phyloP scores from a whole-genome alignment of 2,329 filamentous ascomycete genomes.

The Neofusicoccum umdonicola region DNA sequence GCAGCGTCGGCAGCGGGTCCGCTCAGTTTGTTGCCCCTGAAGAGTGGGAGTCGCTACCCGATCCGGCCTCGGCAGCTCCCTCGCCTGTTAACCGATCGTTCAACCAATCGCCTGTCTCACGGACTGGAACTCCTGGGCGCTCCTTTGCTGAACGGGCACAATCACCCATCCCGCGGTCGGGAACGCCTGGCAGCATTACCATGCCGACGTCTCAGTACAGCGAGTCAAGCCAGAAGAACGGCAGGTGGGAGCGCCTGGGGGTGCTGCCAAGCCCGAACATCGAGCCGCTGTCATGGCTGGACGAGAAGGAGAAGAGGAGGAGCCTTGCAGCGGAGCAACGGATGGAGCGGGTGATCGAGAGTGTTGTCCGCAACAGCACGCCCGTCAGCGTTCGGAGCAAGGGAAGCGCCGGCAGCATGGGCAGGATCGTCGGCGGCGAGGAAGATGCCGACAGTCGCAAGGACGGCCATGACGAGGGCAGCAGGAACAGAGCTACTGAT shows the following conservation, averaged over 20 bases:
- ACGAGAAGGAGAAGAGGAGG: conserved; percentile 12
- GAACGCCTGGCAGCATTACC: not conserved
- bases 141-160: conserved; percentile 1
- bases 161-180: not conserved
- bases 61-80: not conserved
- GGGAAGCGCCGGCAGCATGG: conserved; percentile 6
- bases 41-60: conserved; percentile 11
- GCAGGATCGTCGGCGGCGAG: not conserved
- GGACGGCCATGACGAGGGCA: too few relatives aligned
- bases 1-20: conserved; percentile 8
- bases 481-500: not conserved
- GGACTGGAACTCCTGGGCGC: not conserved
- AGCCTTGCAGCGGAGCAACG: not conserved
- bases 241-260: conserved; percentile 9
- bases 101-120: conserved; percentile 4
- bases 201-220: not conserved
- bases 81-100: not conserved
- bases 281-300: conserved; percentile 10
- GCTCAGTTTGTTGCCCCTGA: conserved; percentile 9
- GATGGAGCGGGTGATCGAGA: conserved; percentile 14
- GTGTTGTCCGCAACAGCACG: conserved; percentile 14
- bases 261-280: conserved; percentile 12
- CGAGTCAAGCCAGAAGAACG: not conserved
- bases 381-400: conserved; percentile 8
- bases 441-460: not conserved